phyloP scores from a whole-genome alignment of 2,329 filamentous ascomycete species.

The Colletotrichum viniferum region DNA sequence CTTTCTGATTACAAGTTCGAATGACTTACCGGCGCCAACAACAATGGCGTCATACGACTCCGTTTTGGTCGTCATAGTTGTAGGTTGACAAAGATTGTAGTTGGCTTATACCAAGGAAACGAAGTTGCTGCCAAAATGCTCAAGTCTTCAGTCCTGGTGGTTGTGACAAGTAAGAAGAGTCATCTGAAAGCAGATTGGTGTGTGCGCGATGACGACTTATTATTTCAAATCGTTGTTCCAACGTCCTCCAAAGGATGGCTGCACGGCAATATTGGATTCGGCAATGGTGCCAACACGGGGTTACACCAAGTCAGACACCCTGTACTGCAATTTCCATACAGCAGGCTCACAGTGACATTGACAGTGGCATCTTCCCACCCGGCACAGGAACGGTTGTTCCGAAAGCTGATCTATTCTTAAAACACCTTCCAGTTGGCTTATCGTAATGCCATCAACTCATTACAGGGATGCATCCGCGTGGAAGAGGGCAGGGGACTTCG shows the following conservation, averaged over 20 bases:
- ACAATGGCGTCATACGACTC: neutral
- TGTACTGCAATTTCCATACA: neutral
- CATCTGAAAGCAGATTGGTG: neutral
- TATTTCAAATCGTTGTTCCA: neutral
- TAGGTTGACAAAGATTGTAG: neutral
- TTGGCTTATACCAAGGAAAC: neutral
- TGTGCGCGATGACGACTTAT: neutral
- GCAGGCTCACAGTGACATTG: neutral
- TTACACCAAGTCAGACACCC: neutral
- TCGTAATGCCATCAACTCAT: neutral
- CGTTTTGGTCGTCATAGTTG: neutral
- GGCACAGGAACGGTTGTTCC: neutral
- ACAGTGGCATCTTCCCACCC: neutral
- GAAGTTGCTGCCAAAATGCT: neutral
- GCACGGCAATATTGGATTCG: neutral
- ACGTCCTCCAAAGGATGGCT: neutral
- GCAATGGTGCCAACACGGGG: neutral
- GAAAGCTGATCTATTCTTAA: neutral
- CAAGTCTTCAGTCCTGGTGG: neutral
- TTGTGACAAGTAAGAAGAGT: neutral
- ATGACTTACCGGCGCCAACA: conserved; percentile 14
- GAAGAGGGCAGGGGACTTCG: neutral
- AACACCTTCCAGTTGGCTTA: neutral
- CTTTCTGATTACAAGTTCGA: neutral
- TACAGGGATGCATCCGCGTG: neutral